These are phyloP conservation scores for Dactylella cylindrospora DNA, from an alignment of 2,329 filamentous ascomycete species.

Conservation along the genomic window DNA sequence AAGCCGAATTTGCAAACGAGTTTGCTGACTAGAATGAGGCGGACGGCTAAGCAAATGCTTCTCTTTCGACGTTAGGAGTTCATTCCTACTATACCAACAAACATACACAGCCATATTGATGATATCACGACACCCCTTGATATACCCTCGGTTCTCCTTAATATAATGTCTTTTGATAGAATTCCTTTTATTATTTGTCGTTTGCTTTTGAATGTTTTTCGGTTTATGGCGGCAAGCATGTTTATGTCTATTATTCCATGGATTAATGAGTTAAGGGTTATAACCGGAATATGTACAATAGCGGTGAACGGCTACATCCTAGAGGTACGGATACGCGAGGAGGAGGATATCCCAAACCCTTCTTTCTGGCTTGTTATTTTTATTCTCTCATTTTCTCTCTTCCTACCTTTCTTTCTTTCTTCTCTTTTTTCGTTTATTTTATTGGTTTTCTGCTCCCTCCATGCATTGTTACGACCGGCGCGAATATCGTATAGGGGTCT, in stretches of 20 bases:
- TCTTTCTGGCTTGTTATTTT: constrained; percentile 1
- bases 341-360: too few relatives aligned
- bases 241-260: too few relatives aligned
- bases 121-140: not conserved
- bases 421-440: not conserved
- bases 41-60: not conserved
- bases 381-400: constrained; percentile 29
- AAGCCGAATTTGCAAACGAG: constrained; percentile 38
- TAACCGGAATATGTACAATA: too few relatives aligned
- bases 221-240: not conserved
- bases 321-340: too few relatives aligned
- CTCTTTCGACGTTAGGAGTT: not conserved
- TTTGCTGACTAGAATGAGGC: too few relatives aligned
- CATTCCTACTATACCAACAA: too few relatives aligned
- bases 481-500: too few relatives aligned
- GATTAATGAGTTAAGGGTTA: too few relatives aligned
- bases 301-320: too few relatives aligned
- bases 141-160: constrained; percentile 1
- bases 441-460: not conserved
- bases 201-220: not conserved
- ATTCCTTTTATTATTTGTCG: not conserved
- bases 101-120: too few relatives aligned
- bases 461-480: constrained; percentile 41
- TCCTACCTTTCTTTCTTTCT: constrained; percentile 4
- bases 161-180: not conserved